Percentiles rank a stretch among this genome's conserved stretches.
Conservation (phyloP, 2,329 filamentous ascomycete genomes). For the Nothophaeocryptopus gaeumannii region DNA sequence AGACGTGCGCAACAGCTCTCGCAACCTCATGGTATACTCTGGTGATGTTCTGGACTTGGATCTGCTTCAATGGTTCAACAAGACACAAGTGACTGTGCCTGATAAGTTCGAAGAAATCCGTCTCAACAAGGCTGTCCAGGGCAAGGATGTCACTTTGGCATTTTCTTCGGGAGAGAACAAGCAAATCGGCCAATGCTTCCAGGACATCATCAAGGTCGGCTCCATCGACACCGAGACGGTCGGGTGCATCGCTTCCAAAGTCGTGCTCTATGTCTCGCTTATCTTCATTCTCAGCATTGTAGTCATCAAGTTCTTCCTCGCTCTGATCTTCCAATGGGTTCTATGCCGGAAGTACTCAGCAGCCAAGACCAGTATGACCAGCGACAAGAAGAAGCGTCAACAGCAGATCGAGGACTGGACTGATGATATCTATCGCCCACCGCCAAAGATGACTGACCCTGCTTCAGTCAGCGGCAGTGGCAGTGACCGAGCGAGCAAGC, state of each 20-base stretch:
- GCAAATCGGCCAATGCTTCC: conserved; percentile 78
- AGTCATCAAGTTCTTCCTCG: conserved; percentile 78
- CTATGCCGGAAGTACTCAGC: conserved; percentile 82
- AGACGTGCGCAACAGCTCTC: conserved; percentile 81
- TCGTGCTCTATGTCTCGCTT: conserved; percentile 91
- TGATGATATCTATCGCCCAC: conserved; percentile 93
- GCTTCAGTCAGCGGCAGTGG: conserved; percentile 52
- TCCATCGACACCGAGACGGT: conserved; percentile 94
- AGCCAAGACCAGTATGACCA: conserved; percentile 76
- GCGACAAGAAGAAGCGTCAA: conserved; percentile 77
- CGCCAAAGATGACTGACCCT: conserved; percentile 74
- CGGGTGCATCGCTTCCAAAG: conserved; percentile 94
- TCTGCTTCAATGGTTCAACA: conserved; percentile 87
- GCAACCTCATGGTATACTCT: conserved; percentile 92
- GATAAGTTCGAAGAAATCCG: conserved; percentile 75
- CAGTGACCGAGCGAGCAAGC: conserved; percentile 73
- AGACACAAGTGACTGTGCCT: conserved; percentile 71
- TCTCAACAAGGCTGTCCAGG: conserved; percentile 67
- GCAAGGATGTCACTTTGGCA: conserved; percentile 83
- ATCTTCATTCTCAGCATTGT: conserved; percentile 91
- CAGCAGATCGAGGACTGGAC: conserved; percentile 97
- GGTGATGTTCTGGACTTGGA: conserved; percentile 89
- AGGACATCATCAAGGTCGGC: conserved; percentile 93
- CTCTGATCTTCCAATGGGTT: conserved; percentile 94
- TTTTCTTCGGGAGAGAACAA: conserved; percentile 80